phyloP scores from a whole-genome alignment of 2,329 filamentous ascomycete species.

The Didymella sp. region DNA sequence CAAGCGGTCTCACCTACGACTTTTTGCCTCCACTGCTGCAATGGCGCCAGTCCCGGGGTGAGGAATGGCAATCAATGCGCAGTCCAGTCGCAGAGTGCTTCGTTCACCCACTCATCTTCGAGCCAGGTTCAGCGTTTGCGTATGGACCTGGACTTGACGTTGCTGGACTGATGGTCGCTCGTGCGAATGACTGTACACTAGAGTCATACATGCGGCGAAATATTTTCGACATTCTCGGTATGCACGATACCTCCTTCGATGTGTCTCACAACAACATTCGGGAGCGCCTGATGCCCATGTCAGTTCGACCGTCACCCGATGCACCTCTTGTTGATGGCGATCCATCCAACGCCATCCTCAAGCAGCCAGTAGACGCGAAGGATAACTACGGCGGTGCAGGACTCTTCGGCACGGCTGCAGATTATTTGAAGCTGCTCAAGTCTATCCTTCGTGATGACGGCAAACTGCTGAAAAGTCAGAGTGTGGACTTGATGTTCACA shows the following conservation, averaged over 20 bases:
- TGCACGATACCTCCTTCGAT: slow-evolving; percentile 33
- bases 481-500: slow-evolving; percentile 25
- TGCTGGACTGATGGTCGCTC: slow-evolving; percentile 35
- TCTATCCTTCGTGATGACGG: slow-evolving; percentile 28
- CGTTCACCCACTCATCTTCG: slow-evolving; percentile 33
- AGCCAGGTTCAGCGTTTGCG: slow-evolving; percentile 31
- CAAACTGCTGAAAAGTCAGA: slow-evolving; percentile 23
- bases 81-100: slow-evolving; percentile 22
- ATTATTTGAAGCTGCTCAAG: slow-evolving; percentile 31
- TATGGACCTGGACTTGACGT: slow-evolving; percentile 36
- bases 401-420: slow-evolving; percentile 27
- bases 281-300: slow-evolving; percentile 28
- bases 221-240: slow-evolving; percentile 33
- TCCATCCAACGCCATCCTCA: background rate
- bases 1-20: slow-evolving; percentile 35
- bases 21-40: slow-evolving; percentile 25
- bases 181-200: slow-evolving; percentile 27
- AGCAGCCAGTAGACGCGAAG: slow-evolving; percentile 13
- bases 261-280: slow-evolving; percentile 19
- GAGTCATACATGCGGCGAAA: slow-evolving; percentile 36
- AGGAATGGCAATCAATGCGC: slow-evolving; percentile 15
- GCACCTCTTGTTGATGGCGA: slow-evolving; percentile 15
- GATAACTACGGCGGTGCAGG: slow-evolving; percentile 33
- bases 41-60: slow-evolving; percentile 25
- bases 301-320: slow-evolving; percentile 13